Base-by-base conservation (phyloP, 768 basidiomycete genomes). In the Xerocomellus intermedius region DNA sequence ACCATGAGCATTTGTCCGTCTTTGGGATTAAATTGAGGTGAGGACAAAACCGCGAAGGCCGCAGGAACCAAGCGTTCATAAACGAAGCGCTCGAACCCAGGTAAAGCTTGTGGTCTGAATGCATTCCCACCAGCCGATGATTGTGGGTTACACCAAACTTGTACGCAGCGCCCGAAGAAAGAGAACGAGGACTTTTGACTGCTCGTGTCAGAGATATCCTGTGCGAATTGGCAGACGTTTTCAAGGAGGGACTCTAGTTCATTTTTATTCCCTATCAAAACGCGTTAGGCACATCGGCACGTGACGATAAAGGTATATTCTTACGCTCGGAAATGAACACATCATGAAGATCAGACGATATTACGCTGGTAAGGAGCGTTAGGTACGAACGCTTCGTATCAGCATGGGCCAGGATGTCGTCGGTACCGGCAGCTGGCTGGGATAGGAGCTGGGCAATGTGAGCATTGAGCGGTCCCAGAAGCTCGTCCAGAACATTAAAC, bases 321-420 rank as follows among this genome's bases (percentile, higher is more conserved):
- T 62, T 67, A 96, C 95, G 84, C 64, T 88, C 85, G 43, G 95
- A 95, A 48, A 90, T 86, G 73, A 98, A 91, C 19, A 98, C 82
- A 8, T 81, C 80, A 54, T 91, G 85, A 45, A 98, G 77, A 61
- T 86, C 86, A n/a, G 89, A 83, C 24, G 82, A 77, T 79, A 94
- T 85, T 57, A 98, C 80, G 59, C 78, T 85, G 56, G 87, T 89
- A 57, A 98, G 77, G 58, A 99, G 81, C 8, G 77, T 76, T 43
- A 98, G 84, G 67, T 96, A 98, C 8, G 93, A 88, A 54, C 89
- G 88, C 69, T 92, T 94, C 32, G 94, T 93, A 56, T 91, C 88
- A 16, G 79, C 71, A 58, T 92, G 91, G 16, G 84, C 78, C 24
- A 89, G 74, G 52, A 84, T 82, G 57, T 96, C 95, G 65, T 98